Base-by-base conservation (phyloP, 129 eudicot species). In the Arctium minus region DNA sequence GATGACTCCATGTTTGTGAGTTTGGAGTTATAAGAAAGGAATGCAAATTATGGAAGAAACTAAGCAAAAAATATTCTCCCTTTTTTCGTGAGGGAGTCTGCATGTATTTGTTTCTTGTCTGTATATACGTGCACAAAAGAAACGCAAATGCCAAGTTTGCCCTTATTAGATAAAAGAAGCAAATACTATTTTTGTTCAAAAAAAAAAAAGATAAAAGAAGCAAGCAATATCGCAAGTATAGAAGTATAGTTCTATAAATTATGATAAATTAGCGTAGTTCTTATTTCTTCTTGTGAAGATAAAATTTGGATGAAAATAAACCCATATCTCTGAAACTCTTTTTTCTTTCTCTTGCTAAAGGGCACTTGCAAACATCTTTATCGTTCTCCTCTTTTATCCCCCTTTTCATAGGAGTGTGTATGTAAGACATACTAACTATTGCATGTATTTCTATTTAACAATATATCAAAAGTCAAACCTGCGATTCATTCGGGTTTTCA, bases 401-500 rank as follows among this genome's bases (percentile, higher is more conserved):
- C 73, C 8, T 40, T 29, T 67, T 18, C 2, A 64, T 31, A 18
- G 5, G 48, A 31, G 69, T 13, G 17, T 6, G 76, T 46, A 40
- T 71, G 46, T 11, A 30, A 70, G 32, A 42, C 60, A 27, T 39
- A 77, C 67, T 68, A 40, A 70, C 17, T 1, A 50, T 6, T 46
- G 44, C 27, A 56, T 27, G 37, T 5, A 40, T 40, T 39, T 12
- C 8, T 7, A 33, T 32, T 56, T 70, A 60, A 32, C 36, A 37
- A 72, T 4, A n/a, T 79, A 39, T 12, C 22, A n/a, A 75, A 72
- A 15, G 76, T 44, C 82, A 75, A 64, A 91, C 99, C 99, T 96
- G 88, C 96, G 97, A 67, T 88, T 93, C 88, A 90, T 92, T 31
- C 98, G 92, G 74, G 98, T 96, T 88, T 92, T 96, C 99, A 96